Percentiles rank a stretch among this genome's conserved stretches.
Evolutionary conservation across 2,329 filamentous ascomycete genomes (phyloP).

Genomic region (Zymoseptoria passerinii): DNA sequence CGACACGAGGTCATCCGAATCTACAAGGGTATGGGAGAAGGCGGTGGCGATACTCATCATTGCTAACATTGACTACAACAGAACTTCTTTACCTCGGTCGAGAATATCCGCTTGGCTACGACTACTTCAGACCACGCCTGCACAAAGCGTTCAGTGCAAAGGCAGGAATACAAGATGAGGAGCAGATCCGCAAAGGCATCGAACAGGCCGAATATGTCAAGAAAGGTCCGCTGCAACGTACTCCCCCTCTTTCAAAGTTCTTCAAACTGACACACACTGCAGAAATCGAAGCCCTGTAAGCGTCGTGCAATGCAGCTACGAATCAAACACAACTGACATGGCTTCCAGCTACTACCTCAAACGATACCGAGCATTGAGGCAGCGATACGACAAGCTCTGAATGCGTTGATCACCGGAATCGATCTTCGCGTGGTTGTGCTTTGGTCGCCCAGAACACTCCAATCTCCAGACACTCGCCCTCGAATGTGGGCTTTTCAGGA

Average conservation of each 20-base stretch:
- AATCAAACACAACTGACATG: conserved; percentile 1
- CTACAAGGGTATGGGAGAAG: conserved; percentile 64
- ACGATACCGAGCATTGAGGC: conserved; percentile 74
- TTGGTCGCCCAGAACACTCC: conserved; percentile 59
- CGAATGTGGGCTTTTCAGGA: conserved; percentile 62
- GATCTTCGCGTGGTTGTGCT: conserved; percentile 12
- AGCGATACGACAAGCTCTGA: conserved; percentile 53
- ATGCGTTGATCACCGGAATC: neutral
- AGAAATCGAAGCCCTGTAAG: conserved; percentile 92
- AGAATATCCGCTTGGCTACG: conserved; percentile 77
- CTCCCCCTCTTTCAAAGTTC: neutral
- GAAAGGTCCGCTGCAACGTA: conserved; percentile 55
- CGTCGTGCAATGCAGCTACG: conserved; percentile 18
- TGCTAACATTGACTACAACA: conserved; percentile 30
- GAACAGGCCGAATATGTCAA: conserved; percentile 77
- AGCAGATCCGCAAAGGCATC: conserved; percentile 67
- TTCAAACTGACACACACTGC: neutral
- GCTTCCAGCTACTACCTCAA: conserved; percentile 76
- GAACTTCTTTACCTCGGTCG: conserved; percentile 77
- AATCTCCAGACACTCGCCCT: conserved; percentile 72
- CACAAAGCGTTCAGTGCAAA: conserved; percentile 81
- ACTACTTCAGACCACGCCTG: conserved; percentile 71
- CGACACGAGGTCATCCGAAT: conserved; percentile 72
- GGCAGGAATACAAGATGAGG: conserved; percentile 59
- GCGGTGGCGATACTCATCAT: neutral